Base-by-base conservation (phyloP, 768 basidiomycete genomes). In the Boletus huronensis region DNA sequence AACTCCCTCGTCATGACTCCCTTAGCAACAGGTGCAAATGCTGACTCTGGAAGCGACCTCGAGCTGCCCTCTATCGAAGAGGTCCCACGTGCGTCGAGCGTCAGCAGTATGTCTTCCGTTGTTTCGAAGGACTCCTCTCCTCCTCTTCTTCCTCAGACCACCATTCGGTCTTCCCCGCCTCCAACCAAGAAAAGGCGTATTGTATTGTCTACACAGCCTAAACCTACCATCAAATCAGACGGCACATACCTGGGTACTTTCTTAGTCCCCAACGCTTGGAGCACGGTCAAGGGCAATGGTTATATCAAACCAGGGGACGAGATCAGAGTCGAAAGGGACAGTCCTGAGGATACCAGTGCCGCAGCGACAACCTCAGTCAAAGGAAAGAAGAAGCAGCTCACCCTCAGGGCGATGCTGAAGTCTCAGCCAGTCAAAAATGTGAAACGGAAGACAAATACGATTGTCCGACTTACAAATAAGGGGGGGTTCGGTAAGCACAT, bases 231-330 rank as follows among this genome's bases (percentile, higher is more conserved):
- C 44, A 59, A 48, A 29, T 57, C 41, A 13, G 53, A 76, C 1
- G 74, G 68, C 31, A 60, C 61, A 11, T 90, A 87, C 63, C 60
- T 91, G 26, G 89, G 89, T 11, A 85, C 84, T 46, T 75, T 90
- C 47, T 57, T 90, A 10, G 78, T 90, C 23, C 77, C 79, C 21
- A 85, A 88, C 62, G 89, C 87, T 10, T 91, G 87, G 87, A 88
- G 87, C 58, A 90, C 84, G 38, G 85, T 80, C 14, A 85, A 81
- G 46, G 89, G 89, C 2, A 82, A 78, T 60, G 85, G 85, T 4
- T 89, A 90, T 55, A 74, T 88, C 35, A 83, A 83, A 55, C 55
- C 72, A 21, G 80, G 81, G n/a, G 88, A 90, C n/a, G 65, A 75
- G 23, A 71, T 90, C 23, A 62, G 64, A 44, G 73, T 90, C 10